Evolutionary conservation across 208 protist species (phyloP), one percentile per base, ranked within the genome.

Genomic region (Trypanosomatidae sp.): DNA sequence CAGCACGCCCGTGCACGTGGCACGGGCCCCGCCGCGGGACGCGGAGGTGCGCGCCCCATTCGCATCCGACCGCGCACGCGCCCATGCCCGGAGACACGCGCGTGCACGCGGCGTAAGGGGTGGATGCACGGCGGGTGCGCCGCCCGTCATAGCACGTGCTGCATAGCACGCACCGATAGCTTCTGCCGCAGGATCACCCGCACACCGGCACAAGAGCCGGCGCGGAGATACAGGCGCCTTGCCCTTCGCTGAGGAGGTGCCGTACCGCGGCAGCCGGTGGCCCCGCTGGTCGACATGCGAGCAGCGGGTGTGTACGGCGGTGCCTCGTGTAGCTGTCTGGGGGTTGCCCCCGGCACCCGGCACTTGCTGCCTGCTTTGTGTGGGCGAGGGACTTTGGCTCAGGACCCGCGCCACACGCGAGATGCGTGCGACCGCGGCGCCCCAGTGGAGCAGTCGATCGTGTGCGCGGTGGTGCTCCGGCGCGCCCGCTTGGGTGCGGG

Each of bases 341-440:
- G 52, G 71, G 71, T 74, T 74, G 68, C 64, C 83, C 83, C 80
- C 73, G 72, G 78, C 81, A 74, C 74, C 73, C 65, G 85, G 85
- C 85, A 90, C 85, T 90, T 73, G 66, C 85, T 90, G 85, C 85
- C 85, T 52, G 33, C n/a, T n/a, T 74, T 47, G 79, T 79, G 41
- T 66, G 60, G 60, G 60, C 60, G 86, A 91, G 86, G 86, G 86
- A 91, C 86, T 91, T 91, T 91, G 43, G 80, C 86, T 91, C 86
- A 69, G 86, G 83, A 88, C 83, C 83, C 75, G 79, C 79, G 49
- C 68, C 46, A 56, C 62, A 70, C 68, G 47, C 76, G 65, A 50
- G 39, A 41, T 53, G 69, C 44, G 69, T 65, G 71, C 71, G 62
- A 50, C 47, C 60, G 60, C 71, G 71, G 62, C 71, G 71, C 71